phyloP scores from a whole-genome alignment of 2,329 filamentous ascomycete genomes.

The Hypoxylon sp. region DNA sequence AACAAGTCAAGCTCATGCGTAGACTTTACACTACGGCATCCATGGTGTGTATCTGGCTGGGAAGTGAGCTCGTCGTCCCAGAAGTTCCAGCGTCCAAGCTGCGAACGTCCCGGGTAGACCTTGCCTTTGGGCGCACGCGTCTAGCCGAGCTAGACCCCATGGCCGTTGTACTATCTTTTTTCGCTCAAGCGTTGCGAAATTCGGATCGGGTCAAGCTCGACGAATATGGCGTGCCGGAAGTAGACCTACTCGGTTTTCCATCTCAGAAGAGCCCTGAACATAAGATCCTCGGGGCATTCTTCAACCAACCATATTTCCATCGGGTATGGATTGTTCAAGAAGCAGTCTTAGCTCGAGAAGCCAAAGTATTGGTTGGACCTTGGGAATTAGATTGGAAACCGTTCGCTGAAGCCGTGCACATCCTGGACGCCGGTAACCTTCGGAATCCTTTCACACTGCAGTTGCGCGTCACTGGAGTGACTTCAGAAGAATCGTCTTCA shows the following conservation, averaged over 20 bases:
- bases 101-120: conserved; percentile 3
- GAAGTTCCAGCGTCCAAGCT: conserved; percentile 3
- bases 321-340: conserved; percentile 25
- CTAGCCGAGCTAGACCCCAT: conserved; percentile 8
- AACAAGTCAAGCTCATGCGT: conserved; percentile 18
- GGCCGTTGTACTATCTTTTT: conserved; percentile 14
- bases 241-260: conserved; percentile 14
- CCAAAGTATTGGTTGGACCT: conserved; percentile 7
- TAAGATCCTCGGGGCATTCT: conserved; percentile 9
- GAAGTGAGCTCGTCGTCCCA: conserved; percentile 5
- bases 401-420: conserved; percentile 12
- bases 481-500: conserved; percentile 5
- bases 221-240: not conserved
- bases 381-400: conserved; percentile 24
- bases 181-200: conserved; percentile 17
- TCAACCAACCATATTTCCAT: conserved; percentile 15
- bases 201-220: conserved; percentile 2
- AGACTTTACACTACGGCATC: conserved; percentile 7
- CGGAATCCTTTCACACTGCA: conserved; percentile 5
- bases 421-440: conserved; percentile 7
- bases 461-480: conserved; percentile 9
- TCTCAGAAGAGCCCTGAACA: conserved; percentile 6
- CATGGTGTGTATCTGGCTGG: conserved; percentile 9
- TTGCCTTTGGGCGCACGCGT: conserved; percentile 6
- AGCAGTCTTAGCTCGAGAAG: conserved; percentile 12